A percentile compares a stretch with the other conserved stretches of the same genome.
phyloP scores from a whole-genome alignment of 495 filamentous ascomycete species.

The Daldinia decipiens region DNA sequence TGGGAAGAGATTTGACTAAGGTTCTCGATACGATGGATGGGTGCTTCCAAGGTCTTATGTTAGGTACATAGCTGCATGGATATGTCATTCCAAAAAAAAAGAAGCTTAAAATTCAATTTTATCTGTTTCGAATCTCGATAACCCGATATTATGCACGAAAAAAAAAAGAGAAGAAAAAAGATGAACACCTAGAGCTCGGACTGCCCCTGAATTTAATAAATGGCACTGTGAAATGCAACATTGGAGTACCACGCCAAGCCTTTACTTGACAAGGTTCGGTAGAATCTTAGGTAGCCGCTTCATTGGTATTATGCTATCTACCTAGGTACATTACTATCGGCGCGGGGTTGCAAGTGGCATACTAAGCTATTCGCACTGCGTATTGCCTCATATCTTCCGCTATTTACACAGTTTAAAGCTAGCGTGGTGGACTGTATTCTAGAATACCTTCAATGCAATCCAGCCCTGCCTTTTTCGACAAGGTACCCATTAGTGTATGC shows the following conservation, averaged over 20 bases:
- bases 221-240: slow-evolving; percentile 37
- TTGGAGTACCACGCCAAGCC: slow-evolving; percentile 33
- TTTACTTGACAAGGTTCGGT: slow-evolving; percentile 22
- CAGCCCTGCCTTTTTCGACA: slow-evolving; percentile 6
- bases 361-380: slow-evolving; percentile 20
- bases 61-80: background rate
- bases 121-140: slow-evolving; percentile 22
- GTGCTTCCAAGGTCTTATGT: background rate
- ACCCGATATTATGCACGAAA: slow-evolving; percentile 34
- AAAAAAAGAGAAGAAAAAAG: slow-evolving; percentile 17
- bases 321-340: slow-evolving; percentile 18
- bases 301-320: slow-evolving; percentile 27
- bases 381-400: background rate
- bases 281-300: slow-evolving; percentile 28
- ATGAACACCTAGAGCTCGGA: slow-evolving; percentile 15
- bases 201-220: slow-evolving; percentile 45
- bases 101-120: background rate
- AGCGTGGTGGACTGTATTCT: slow-evolving; percentile 28
- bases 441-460: slow-evolving; percentile 35
- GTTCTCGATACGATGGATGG: slow-evolving; percentile 1
- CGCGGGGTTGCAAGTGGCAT: slow-evolving; percentile 27
- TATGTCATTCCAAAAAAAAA: background rate
- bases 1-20: background rate
- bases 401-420: slow-evolving; percentile 14
- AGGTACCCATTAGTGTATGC: no score